phyloP scores from a whole-genome alignment of 495 filamentous ascomycete species.

The Neurospora sp. region DNA sequence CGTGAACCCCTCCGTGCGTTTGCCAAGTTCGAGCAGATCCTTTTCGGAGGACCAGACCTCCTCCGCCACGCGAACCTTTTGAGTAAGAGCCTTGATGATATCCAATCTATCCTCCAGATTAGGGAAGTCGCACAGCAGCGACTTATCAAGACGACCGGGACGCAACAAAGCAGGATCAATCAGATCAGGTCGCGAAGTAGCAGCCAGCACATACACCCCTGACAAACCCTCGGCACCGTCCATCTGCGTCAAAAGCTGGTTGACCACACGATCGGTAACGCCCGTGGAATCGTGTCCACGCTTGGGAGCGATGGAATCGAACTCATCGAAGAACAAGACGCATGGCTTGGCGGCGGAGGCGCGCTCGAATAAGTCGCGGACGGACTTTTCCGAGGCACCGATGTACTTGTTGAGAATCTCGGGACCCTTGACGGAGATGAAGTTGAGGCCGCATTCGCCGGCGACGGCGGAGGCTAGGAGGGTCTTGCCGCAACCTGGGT shows the following conservation, averaged over 20 bases:
- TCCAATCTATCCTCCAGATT: conserved; percentile 68
- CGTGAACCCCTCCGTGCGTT: conserved; percentile 78
- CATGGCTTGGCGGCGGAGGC: conserved; percentile 84
- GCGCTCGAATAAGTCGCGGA: conserved; percentile 88
- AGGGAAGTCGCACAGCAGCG: conserved; percentile 80
- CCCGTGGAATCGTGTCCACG: conserved; percentile 93
- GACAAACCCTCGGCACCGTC: conserved; percentile 92
- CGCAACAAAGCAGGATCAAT: conserved; percentile 89
- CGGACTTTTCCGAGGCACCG: conserved; percentile 87
- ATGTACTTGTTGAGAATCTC: conserved; percentile 99
- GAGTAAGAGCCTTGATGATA: conserved; percentile 71
- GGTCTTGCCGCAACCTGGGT: conserved; percentile 93
- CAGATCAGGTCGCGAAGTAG: conserved; percentile 80
- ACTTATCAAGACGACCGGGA: conserved; percentile 87
- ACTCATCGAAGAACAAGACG: conserved; percentile 96
- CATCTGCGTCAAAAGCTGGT: conserved; percentile 97
- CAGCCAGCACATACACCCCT: conserved; percentile 92
- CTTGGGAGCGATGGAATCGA: conserved; percentile 94
- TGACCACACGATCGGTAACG: conserved; percentile 96
- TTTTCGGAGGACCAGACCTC: conserved; percentile 44
- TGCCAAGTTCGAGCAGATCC: conserved; percentile 57
- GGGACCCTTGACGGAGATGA: conserved; percentile 95
- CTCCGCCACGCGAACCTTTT: conserved; percentile 61
- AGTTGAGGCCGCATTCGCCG: conserved; percentile 92
- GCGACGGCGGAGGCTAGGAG: conserved; percentile 88